These are phyloP conservation scores for Orychophragmus violaceus DNA, from an alignment of 345 rosid genomes.

Conservation along the genomic window DNA sequence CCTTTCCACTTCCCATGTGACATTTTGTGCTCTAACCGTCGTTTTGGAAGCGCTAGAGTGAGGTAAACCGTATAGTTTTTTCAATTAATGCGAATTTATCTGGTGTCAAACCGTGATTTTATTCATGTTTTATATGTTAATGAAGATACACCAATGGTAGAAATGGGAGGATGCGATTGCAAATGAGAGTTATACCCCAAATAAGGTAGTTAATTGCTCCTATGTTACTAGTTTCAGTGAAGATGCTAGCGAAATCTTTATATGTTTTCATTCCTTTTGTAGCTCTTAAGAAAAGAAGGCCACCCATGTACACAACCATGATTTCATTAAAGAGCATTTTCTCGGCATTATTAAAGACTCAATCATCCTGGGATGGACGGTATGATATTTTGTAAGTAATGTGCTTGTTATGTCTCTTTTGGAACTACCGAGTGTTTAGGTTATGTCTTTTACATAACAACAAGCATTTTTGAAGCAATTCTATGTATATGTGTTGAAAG, in stretches of 20 bases:
- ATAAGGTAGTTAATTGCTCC: conserved; percentile 32
- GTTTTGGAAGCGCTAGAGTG: conserved; percentile 53
- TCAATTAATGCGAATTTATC: neutral
- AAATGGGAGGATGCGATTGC: conserved; percentile 62
- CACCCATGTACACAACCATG: conserved; percentile 64
- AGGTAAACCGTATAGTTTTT: conserved; percentile 5
- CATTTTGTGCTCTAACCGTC: conserved; percentile 50
- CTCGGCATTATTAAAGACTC: conserved; percentile 64
- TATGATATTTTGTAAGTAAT: conserved; percentile 28
- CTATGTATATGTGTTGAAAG: conserved; percentile 69
- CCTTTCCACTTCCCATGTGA: conserved; percentile 59
- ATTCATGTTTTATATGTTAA: conserved; percentile 1
- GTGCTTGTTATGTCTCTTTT: neutral
- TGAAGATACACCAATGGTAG: conserved; percentile 81
- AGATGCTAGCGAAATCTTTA: no score
- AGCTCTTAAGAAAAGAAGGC: conserved; percentile 45
- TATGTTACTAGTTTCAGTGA: no score
- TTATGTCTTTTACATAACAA: conserved; percentile 33
- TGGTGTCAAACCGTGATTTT: neutral
- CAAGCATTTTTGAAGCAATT: conserved; percentile 83
- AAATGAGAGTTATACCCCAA: conserved; percentile 34
- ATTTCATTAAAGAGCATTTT: conserved; percentile 67
- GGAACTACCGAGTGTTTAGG: neutral
- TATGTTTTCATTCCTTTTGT: conserved; percentile 7
- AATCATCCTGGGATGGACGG: conserved; percentile 62